phyloP scores from a whole-genome alignment of 192 early-diverging fungal genomes.

The Podila epigama region DNA sequence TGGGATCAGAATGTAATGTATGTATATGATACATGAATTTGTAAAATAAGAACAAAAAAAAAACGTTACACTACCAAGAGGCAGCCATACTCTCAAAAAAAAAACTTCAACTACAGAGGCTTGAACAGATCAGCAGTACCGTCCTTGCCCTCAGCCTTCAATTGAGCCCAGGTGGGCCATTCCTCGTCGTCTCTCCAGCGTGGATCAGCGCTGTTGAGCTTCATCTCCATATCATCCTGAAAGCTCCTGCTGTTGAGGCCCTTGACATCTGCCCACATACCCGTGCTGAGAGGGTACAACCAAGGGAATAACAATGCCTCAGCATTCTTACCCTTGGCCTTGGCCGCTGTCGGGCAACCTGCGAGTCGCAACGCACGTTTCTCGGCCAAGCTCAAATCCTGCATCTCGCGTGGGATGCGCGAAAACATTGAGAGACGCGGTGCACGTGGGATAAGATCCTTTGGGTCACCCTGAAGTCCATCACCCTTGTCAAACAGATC shows the following conservation, averaged over 20 bases:
- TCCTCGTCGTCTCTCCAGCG: constrained; percentile 45
- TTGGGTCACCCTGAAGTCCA: constrained; percentile 26
- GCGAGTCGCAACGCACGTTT: constrained; percentile 21
- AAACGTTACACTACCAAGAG: too few species aligned
- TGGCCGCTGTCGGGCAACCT: constrained; percentile 34
- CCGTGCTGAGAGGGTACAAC: constrained; percentile 27
- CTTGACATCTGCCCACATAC: constrained; percentile 41
- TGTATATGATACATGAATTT: too few species aligned
- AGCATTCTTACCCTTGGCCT: constrained; percentile 39
- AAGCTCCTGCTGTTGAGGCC: constrained; percentile 34
- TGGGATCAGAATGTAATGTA: too few species aligned
- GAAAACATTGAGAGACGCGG: constrained; percentile 43
- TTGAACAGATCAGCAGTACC: constrained; percentile 35
- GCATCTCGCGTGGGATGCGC: constrained; percentile 32
- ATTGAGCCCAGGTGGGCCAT: constrained; percentile 31
- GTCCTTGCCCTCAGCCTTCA: constrained; percentile 44
- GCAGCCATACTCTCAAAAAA: too few species aligned
- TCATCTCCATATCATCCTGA: constrained; percentile 43
- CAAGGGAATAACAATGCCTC: constrained; percentile 40
- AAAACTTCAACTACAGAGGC: constrained; percentile 8
- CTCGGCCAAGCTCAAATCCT: constrained; percentile 20
- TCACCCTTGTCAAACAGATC: constrained; percentile 34
- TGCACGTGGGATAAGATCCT: constrained; percentile 33
- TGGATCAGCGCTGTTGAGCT: constrained; percentile 40
- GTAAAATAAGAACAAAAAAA: too few species aligned